Percentiles rank a stretch among this genome's conserved stretches.
phyloP scores from a whole-genome alignment of 2,329 filamentous ascomycete genomes.

The Aureobasidium sp. region DNA sequence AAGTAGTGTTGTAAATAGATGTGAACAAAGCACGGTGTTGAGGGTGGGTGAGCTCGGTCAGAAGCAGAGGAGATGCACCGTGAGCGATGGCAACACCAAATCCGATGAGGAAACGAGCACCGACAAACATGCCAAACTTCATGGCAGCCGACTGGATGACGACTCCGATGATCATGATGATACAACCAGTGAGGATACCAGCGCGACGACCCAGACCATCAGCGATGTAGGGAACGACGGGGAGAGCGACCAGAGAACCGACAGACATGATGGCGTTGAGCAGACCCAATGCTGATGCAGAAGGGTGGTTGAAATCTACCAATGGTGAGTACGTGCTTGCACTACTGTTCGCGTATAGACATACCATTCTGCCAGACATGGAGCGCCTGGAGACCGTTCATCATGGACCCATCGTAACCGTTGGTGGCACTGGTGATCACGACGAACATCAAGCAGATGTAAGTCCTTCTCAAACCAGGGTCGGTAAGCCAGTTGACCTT shows the following conservation, averaged over 20 bases:
- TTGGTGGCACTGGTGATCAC: conserved; percentile 34
- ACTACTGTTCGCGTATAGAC: conserved; percentile 14
- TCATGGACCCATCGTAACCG: conserved; percentile 45
- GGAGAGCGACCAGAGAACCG: conserved; percentile 42
- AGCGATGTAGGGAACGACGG: conserved; percentile 42
- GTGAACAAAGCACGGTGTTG: conserved; percentile 44
- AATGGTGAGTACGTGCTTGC: neutral
- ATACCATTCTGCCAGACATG: conserved; percentile 37
- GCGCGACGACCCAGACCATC: conserved; percentile 42
- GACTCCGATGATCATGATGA: conserved; percentile 40
- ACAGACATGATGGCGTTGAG: conserved; percentile 44
- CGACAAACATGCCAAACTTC: conserved; percentile 48
- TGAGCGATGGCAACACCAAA: conserved; percentile 39
- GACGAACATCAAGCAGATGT: conserved; percentile 29
- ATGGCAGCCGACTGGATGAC: conserved; percentile 41
- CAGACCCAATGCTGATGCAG: conserved; percentile 35
- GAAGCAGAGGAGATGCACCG: conserved; percentile 25
- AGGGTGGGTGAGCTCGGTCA: conserved; percentile 41
- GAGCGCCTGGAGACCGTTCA: conserved; percentile 45
- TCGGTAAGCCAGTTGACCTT: conserved; percentile 30
- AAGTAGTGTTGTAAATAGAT: conserved; percentile 41
- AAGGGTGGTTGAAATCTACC: conserved; percentile 26
- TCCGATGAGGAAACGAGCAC: conserved; percentile 43
- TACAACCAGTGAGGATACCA: conserved; percentile 41
- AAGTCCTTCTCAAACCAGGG: conserved; percentile 25